Base-by-base conservation (phyloP, 2,329 filamentous ascomycete genomes). In the Arthrobotrys entomopaga region DNA sequence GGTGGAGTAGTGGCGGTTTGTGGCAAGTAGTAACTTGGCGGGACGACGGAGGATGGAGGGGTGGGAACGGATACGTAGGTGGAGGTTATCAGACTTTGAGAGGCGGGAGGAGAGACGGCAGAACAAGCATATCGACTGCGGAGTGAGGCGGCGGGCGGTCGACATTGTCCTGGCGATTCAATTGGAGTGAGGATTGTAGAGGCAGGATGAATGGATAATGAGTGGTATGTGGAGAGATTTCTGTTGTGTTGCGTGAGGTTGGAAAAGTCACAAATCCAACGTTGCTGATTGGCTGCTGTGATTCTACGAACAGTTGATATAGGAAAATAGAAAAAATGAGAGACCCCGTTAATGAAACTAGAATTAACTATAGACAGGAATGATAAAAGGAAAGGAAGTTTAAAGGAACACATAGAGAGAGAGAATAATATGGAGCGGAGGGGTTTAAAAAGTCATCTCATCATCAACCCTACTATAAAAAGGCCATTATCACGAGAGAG, bases 121-220 rank as follows among this genome's bases (percentile, higher is more conserved):
- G 57, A 73, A 73, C n/a, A 73, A 38, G 48, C 69, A 73, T 60
- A 73, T 56, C 48, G 59, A 65, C 29, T 61, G 61, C 13, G 61
- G 69, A 3, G 61, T 66, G 15, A 73, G 46, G 13, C 69, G 61
- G 24, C 69, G 54, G 38, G 69, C 69, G 0, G 69, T 73, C 69
- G 61, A 66, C 69, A 73, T 73, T 19, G 19, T 49, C 46, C 19
- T 22, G 50, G 2, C 11, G 24, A 19, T n/a, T 16, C 61, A 65
- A 65, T 49, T 56, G 59, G 29, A 42, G 43, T 43, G 40, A n/a
- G 19, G 46, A 49, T n/a, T 49, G 46, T 20, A 11, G 46, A 20
- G 46, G 19, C 3, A 26, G 24, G 24, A 26, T 26, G 24, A 26
- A 26, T 26, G 3, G 24, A 26, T 16, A 10, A n/a, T 19, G 46